A percentile compares a stretch with the other conserved stretches of the same genome.
Evolutionary conservation across 1,284 basidiomycete species (phyloP).

Genomic region (Termitomyces sp.): DNA sequence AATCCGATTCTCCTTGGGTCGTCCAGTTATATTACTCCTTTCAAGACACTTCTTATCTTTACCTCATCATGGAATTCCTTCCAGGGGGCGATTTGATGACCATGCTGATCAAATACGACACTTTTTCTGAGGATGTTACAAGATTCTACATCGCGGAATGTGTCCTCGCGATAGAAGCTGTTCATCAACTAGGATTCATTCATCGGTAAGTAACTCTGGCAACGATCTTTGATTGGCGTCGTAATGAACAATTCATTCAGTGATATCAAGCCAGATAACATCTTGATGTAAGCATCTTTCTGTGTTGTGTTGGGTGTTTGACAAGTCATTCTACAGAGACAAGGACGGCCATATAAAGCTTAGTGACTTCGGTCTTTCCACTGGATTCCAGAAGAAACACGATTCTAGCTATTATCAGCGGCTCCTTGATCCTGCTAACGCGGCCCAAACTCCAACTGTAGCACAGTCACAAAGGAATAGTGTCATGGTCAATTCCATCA

Average conservation of each 20-base stretch:
- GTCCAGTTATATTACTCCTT: slow-evolving; percentile 98
- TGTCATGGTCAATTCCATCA: slow-evolving; percentile 86
- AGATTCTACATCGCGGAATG: slow-evolving; percentile 97
- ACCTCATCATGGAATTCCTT: slow-evolving; percentile 98
- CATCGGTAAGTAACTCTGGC: slow-evolving; percentile 55
- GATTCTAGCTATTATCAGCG: slow-evolving; percentile 89
- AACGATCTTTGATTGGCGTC: not conserved
- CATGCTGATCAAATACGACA: slow-evolving; percentile 99
- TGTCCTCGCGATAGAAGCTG: slow-evolving; percentile 85
- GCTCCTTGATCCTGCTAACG: slow-evolving; percentile 49
- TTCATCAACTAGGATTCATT: slow-evolving; percentile 91
- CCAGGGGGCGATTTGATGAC: slow-evolving; percentile 98
- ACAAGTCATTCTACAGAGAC: slow-evolving; percentile 66
- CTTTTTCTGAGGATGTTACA: slow-evolving; percentile 97
- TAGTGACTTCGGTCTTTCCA: slow-evolving; percentile 94
- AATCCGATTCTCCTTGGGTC: slow-evolving; percentile 97
- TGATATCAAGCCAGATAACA: slow-evolving; percentile 97
- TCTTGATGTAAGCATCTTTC: slow-evolving; percentile 45
- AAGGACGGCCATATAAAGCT: slow-evolving; percentile 90
- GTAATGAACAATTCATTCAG: slow-evolving; percentile 33
- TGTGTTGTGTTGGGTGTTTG: not conserved
- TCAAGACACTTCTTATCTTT: slow-evolving; percentile 91
- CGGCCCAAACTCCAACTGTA: slow-evolving; percentile 28
- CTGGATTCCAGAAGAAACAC: slow-evolving; percentile 93
- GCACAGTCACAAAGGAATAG: slow-evolving; percentile 60